Conservation (phyloP, 208 protist species). For the Strigomonas culicis region DNA sequence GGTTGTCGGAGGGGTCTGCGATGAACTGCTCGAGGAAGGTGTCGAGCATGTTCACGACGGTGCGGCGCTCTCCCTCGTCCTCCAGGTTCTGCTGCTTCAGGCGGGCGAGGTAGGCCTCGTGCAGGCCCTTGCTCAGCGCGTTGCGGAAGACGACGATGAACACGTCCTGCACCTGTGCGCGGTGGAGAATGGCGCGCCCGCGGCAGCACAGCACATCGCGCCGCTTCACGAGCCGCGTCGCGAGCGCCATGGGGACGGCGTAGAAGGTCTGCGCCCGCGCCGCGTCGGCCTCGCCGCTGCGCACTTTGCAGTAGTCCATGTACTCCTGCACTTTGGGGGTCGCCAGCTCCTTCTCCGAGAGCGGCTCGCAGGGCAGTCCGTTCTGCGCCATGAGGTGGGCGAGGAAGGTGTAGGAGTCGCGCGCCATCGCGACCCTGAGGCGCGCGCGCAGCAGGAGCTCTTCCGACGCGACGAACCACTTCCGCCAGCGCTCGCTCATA, state of each 20-base stretch:
- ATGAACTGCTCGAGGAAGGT: constrained; percentile 83
- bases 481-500: constrained; percentile 87
- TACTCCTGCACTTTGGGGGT: constrained; percentile 55
- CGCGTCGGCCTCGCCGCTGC: constrained; percentile 24
- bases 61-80: constrained; percentile 53
- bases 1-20: constrained; percentile 42
- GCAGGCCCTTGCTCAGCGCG: constrained; percentile 63
- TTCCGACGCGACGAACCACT: constrained; percentile 81
- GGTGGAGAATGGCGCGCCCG: constrained; percentile 71
- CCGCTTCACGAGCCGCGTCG: constrained; percentile 72
- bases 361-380: constrained; percentile 59
- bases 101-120: constrained; percentile 69
- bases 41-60: constrained; percentile 83
- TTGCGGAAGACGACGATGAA: constrained; percentile 76
- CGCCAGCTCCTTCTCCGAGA: constrained; percentile 42
- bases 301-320: constrained; percentile 36
- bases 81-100: constrained; percentile 54
- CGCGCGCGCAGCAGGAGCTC: constrained; percentile 80
- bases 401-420: constrained; percentile 60
- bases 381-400: constrained; percentile 68
- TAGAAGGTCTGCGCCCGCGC: constrained; percentile 61
- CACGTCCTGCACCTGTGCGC: constrained; percentile 80
- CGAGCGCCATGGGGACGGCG: constrained; percentile 61
- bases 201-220: constrained; percentile 64
- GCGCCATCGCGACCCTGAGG: constrained; percentile 63